Conservation (phyloP, 805 yeast genomes). For the Nakazawaea molendinolei region DNA sequence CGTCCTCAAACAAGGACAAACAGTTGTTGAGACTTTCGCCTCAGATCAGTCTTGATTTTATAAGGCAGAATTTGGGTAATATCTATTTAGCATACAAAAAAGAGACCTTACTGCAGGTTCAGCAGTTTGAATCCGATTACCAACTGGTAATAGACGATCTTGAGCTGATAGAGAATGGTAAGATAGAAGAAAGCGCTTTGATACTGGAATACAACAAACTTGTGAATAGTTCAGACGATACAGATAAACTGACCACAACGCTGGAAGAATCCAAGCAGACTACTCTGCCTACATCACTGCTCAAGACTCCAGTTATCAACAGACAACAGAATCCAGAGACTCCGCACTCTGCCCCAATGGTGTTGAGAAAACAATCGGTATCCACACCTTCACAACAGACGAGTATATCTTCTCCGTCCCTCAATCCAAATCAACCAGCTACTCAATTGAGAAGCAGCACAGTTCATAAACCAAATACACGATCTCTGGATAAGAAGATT, state of each 20-base stretch:
- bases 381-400: constrained; percentile 3
- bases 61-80: constrained; percentile 27
- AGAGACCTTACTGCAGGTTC: constrained; percentile 26
- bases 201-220: too few species aligned
- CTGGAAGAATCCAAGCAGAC: too few species aligned
- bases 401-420: constrained; percentile 1
- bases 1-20: constrained; percentile 17
- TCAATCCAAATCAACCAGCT: background rate
- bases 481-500: constrained; percentile 8
- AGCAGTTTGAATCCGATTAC: constrained; percentile 32
- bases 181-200: constrained; percentile 29
- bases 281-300: too few species aligned
- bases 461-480: constrained; percentile 13
- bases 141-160: constrained; percentile 30
- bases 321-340: constrained; percentile 6
- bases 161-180: constrained; percentile 33
- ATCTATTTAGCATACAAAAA: constrained; percentile 27
- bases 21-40: constrained; percentile 24
- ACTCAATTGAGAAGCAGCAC: too few species aligned
- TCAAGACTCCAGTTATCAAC: constrained; percentile 7
- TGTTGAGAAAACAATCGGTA: constrained; percentile 9
- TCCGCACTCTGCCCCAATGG: constrained; percentile 9
- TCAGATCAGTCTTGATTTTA: constrained; percentile 23
- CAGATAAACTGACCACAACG: too few species aligned
- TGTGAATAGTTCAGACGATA: too few species aligned